Conservation (phyloP, 805 yeast species). For the Hanseniaspora clermontiae region DNA sequence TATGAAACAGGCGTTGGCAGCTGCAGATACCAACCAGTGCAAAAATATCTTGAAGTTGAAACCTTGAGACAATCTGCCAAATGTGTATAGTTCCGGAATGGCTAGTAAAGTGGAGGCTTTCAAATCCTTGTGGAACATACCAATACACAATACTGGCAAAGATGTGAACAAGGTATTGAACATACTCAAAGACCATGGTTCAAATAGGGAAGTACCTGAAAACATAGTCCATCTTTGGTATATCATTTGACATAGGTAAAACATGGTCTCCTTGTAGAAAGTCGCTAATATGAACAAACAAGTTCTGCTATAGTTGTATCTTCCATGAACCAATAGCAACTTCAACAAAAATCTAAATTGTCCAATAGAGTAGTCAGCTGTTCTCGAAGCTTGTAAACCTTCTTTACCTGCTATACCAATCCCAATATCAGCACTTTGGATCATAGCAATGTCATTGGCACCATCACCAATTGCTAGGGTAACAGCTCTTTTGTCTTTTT, state of each 20-base stretch:
- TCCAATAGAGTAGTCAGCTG: slow-evolving; percentile 89
- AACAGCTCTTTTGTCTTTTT: slow-evolving; percentile 53
- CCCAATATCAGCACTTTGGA: slow-evolving; percentile 96
- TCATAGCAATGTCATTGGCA: slow-evolving; percentile 98
- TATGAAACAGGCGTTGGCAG: slow-evolving; percentile 56
- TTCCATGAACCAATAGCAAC: slow-evolving; percentile 80
- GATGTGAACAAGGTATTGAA: slow-evolving; percentile 92
- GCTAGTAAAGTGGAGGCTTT: slow-evolving; percentile 79
- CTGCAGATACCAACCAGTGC: slow-evolving; percentile 67
- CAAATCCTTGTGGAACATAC: slow-evolving; percentile 90
- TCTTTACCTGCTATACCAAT: slow-evolving; percentile 95
- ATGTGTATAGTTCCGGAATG: slow-evolving; percentile 75
- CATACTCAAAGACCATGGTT: slow-evolving; percentile 94
- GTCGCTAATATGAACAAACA: slow-evolving; percentile 86
- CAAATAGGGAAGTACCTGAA: slow-evolving; percentile 87
- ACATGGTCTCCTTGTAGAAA: slow-evolving; percentile 83
- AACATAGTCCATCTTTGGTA: slow-evolving; percentile 78
- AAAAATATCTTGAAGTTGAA: slow-evolving; percentile 61
- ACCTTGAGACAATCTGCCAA: slow-evolving; percentile 60
- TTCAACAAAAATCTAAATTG: slow-evolving; percentile 80
- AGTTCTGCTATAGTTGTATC: slow-evolving; percentile 87
- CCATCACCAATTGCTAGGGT: slow-evolving; percentile 97
- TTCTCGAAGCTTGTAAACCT: slow-evolving; percentile 91
- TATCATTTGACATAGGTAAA: slow-evolving; percentile 76
- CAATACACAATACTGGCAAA: slow-evolving; percentile 77